Percentiles rank a stretch among this genome's conserved stretches.
phyloP scores from a whole-genome alignment of 2,329 filamentous ascomycete species.

The Nemania bipapillata region DNA sequence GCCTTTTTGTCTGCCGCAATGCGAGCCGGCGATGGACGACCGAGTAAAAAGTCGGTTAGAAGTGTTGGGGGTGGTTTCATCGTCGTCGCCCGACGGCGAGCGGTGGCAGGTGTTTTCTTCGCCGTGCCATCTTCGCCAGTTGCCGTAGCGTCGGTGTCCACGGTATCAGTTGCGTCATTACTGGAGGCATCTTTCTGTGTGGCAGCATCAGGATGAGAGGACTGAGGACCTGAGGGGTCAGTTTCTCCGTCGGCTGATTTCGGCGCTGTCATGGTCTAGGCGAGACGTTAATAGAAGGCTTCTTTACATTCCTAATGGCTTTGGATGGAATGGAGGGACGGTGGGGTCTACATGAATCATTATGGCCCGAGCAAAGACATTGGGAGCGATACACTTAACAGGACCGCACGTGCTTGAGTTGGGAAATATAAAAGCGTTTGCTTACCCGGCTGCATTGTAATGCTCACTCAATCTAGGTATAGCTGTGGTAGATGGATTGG shows the following conservation, averaged over 20 bases:
- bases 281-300: slow-evolving; percentile 33
- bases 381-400: not conserved
- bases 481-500: not conserved
- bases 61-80: slow-evolving; percentile 47
- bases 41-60: slow-evolving; percentile 50
- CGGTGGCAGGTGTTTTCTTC: slow-evolving; percentile 40
- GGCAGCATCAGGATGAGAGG: slow-evolving; percentile 36
- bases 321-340: slow-evolving; percentile 14
- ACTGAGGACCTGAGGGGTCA: slow-evolving; percentile 46
- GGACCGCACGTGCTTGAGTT: not conserved
- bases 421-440: not conserved
- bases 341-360: not conserved
- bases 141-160: slow-evolving; percentile 33
- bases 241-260: slow-evolving; percentile 48
- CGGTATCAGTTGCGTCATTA: slow-evolving; percentile 33
- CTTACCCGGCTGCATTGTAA: slow-evolving; percentile 40
- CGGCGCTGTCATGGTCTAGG: slow-evolving; percentile 49
- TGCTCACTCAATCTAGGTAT: not conserved
- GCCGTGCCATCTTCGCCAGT: slow-evolving; percentile 41
- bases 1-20: slow-evolving; percentile 59
- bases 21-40: slow-evolving; percentile 61
- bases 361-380: slow-evolving; percentile 9
- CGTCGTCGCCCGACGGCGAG: slow-evolving; percentile 48
- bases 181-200: slow-evolving; percentile 40
- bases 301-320: slow-evolving; percentile 41